Conservation (phyloP, 2,329 filamentous ascomycete species). For the Cytospora paraplurivora region DNA sequence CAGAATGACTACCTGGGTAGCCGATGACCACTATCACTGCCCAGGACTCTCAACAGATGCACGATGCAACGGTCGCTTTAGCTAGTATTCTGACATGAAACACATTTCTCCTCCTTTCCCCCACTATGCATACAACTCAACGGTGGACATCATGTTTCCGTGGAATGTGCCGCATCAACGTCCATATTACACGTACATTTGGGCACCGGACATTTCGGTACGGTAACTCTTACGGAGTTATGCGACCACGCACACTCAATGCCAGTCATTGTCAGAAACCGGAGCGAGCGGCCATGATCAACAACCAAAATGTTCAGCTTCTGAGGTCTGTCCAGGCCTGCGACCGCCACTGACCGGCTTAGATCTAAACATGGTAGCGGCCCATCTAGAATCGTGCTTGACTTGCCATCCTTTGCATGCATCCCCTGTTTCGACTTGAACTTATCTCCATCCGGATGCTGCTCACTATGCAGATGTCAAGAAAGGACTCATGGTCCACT, state of each 20-base stretch:
- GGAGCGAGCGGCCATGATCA: not conserved
- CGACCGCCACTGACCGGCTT: not conserved
- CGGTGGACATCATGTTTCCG: not conserved
- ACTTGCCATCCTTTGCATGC: not conserved
- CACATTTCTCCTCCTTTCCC: not conserved
- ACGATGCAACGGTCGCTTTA: not conserved
- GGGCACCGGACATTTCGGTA: not conserved
- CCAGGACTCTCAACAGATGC: not conserved
- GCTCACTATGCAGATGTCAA: not conserved
- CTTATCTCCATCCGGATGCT: not conserved
- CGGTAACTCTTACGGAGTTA: too few relatives aligned
- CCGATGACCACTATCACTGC: not conserved
- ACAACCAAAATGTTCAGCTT: not conserved
- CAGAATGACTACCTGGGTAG: not conserved
- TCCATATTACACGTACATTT: not conserved
- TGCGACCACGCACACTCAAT: not conserved
- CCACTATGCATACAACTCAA: not conserved
- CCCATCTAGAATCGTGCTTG: not conserved
- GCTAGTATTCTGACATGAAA: not conserved
- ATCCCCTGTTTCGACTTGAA: not conserved
- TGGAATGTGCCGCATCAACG: not conserved
- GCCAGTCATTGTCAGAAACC: not conserved
- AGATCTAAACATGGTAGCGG: not conserved
- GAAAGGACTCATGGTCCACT: too few relatives aligned
- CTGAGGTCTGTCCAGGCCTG: not conserved